These are phyloP conservation scores for Oenanthe javanica DNA, from an alignment of 140 eudicot species.

Conservation along the genomic window DNA sequence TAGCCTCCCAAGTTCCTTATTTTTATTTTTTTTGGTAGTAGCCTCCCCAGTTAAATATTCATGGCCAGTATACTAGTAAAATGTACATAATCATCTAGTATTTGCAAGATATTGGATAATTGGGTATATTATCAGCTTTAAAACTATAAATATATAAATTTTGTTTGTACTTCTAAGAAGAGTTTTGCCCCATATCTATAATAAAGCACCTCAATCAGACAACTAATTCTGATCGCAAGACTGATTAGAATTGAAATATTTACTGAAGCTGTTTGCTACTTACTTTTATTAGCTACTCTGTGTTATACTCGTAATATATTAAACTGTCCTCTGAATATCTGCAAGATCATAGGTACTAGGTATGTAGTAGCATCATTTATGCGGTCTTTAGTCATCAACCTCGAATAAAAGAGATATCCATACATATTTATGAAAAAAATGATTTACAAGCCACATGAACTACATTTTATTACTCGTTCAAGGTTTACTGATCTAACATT, in stretches of 20 bases:
- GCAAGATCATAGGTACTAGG: too few relatives aligned
- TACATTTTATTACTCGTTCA: too few relatives aligned
- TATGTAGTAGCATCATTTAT: neutral
- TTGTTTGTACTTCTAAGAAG: too few relatives aligned
- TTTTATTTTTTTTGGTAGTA: too few relatives aligned
- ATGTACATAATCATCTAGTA: neutral
- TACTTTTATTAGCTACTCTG: neutral
- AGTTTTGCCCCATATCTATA: neutral
- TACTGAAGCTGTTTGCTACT: neutral
- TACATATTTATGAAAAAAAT: neutral
- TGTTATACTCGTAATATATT: neutral
- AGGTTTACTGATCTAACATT: neutral
- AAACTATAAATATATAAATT: too few relatives aligned
- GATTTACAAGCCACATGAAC: neutral
- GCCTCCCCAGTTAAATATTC: too few relatives aligned
- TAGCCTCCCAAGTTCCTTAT: too few relatives aligned
- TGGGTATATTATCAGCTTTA: neutral
- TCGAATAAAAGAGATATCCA: neutral
- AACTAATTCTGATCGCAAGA: neutral
- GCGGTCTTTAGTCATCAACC: neutral
- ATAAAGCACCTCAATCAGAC: neutral
- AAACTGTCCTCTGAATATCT: neutral
- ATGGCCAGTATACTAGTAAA: neutral
- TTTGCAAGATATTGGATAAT: neutral
- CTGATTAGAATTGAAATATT: neutral